These are phyloP conservation scores for Kickxella alabastrina DNA, from an alignment of 192 early-diverging fungal genomes.

Conservation along the genomic window DNA sequence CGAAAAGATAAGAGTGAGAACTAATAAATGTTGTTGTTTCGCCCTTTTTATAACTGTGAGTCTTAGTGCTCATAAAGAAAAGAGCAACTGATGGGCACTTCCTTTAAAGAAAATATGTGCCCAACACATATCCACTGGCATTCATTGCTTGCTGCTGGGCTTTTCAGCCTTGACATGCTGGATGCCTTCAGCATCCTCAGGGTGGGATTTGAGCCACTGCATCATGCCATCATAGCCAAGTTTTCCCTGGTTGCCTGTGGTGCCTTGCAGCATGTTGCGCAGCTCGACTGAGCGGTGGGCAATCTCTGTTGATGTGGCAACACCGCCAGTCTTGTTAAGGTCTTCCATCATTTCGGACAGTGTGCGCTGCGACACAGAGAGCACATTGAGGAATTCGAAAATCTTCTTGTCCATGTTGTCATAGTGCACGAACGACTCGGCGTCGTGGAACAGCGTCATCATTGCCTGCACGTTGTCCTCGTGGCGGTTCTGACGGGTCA, in stretches of 20 bases:
- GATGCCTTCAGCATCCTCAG: constrained; percentile 15
- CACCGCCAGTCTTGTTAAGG: constrained; percentile 22
- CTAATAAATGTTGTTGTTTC: too few relatives aligned
- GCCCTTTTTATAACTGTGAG: too few relatives aligned
- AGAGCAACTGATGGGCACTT: too few relatives aligned
- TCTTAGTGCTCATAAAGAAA: too few relatives aligned
- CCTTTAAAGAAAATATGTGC: too few relatives aligned
- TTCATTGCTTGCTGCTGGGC: too few relatives aligned
- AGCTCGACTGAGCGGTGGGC: constrained; percentile 26
- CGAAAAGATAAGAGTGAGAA: too few relatives aligned
- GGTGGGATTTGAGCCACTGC: constrained; percentile 30
- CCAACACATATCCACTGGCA: too few relatives aligned
- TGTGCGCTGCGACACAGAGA: constrained; percentile 22
- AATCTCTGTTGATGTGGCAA: constrained; percentile 10
- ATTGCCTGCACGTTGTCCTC: constrained; percentile 37
- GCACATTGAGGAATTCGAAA: constrained; percentile 6
- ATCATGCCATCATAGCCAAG: constrained; percentile 67
- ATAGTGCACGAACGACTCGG: constrained; percentile 37
- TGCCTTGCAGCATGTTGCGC: constrained; percentile 38
- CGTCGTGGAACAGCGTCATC: constrained; percentile 45
- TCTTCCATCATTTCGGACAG: constrained; percentile 32
- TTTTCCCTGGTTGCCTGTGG: constrained; percentile 50
- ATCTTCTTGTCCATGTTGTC: constrained; percentile 32
- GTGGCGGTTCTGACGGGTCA: constrained; percentile 16
- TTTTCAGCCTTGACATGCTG: too few relatives aligned